These are phyloP conservation scores for Phytophthora pisi DNA, from an alignment of 352 stramenopile genomes.

Conservation along the genomic window DNA sequence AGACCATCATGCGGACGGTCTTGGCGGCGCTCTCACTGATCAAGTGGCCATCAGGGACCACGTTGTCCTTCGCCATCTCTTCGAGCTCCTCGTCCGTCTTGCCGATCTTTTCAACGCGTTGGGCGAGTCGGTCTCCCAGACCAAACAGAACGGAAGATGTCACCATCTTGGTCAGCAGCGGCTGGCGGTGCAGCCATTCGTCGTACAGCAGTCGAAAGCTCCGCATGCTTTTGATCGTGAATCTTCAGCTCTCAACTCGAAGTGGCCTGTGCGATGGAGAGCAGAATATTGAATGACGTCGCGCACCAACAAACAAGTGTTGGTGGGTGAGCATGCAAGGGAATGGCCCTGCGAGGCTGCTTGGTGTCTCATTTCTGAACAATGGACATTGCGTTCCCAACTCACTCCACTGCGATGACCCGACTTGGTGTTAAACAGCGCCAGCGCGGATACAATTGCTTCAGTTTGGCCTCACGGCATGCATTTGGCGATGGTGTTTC, in stretches of 20 bases:
- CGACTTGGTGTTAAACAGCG: background rate
- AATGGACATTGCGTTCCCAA: background rate
- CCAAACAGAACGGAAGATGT: slow-evolving; percentile 64
- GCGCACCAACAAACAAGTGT: slow-evolving; percentile 9
- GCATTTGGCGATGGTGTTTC: too few relatives aligned
- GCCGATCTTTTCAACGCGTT: slow-evolving; percentile 28
- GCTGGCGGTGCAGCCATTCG: slow-evolving; percentile 41
- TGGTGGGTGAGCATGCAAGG: slow-evolving; percentile 21
- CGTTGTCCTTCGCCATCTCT: slow-evolving; percentile 13
- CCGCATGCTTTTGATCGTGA: slow-evolving; percentile 29
- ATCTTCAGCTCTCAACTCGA: too few relatives aligned
- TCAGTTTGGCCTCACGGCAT: background rate
- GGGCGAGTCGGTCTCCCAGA: slow-evolving; percentile 50
- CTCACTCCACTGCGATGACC: background rate
- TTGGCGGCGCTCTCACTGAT: slow-evolving; percentile 28
- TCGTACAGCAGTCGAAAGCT: slow-evolving; percentile 51
- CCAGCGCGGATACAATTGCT: background rate
- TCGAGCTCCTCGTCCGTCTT: slow-evolving; percentile 26
- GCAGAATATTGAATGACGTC: slow-evolving; percentile 14
- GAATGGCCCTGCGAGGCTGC: background rate
- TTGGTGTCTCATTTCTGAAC: slow-evolving; percentile 14
- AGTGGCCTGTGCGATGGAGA: background rate
- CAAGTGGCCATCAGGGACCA: slow-evolving; percentile 7
- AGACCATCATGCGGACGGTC: slow-evolving; percentile 76
- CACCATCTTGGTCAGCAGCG: slow-evolving; percentile 64